A percentile compares a stretch with the other conserved stretches of the same genome.
phyloP scores from a whole-genome alignment of 2,329 filamentous ascomycete species.

The Dryadomyces quercivorus region DNA sequence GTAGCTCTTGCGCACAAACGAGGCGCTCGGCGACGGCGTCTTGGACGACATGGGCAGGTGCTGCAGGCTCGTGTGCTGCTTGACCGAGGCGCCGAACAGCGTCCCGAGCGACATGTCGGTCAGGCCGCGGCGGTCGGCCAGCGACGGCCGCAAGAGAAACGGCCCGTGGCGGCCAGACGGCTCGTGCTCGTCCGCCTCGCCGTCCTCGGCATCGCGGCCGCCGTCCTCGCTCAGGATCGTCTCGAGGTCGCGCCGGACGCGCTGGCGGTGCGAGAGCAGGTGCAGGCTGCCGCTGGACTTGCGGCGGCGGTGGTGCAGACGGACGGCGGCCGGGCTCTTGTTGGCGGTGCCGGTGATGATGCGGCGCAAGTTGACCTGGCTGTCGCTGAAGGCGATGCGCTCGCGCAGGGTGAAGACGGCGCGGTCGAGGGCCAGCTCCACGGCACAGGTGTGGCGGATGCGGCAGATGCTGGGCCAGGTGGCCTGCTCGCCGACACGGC shows the following conservation, averaged over 20 bases:
- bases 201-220: slow-evolving; percentile 20
- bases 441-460: slow-evolving; percentile 75
- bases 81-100: neutral
- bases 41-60: slow-evolving; percentile 9
- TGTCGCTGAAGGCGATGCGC: slow-evolving; percentile 56
- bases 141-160: neutral
- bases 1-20: slow-evolving; percentile 5
- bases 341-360: slow-evolving; percentile 15
- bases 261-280: slow-evolving; percentile 21
- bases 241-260: slow-evolving; percentile 19
- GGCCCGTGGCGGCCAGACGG: neutral
- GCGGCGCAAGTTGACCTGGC: slow-evolving; percentile 46
- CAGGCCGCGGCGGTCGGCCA: slow-evolving; percentile 9
- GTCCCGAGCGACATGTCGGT: slow-evolving; percentile 4
- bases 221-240: slow-evolving; percentile 23
- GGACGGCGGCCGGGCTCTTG: neutral
- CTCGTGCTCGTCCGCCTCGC: neutral
- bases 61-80: slow-evolving; percentile 11
- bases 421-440: slow-evolving; percentile 72
- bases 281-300: slow-evolving; percentile 38
- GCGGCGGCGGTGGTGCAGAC: slow-evolving; percentile 19
- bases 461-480: slow-evolving; percentile 86
- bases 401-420: slow-evolving; percentile 59
- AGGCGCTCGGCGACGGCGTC: slow-evolving; percentile 4
- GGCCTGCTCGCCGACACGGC: slow-evolving; percentile 67